Percentiles rank a stretch among this genome's conserved stretches.
Conservation (phyloP, 1,284 basidiomycete species). For the Ceratobasidium sp. region DNA sequence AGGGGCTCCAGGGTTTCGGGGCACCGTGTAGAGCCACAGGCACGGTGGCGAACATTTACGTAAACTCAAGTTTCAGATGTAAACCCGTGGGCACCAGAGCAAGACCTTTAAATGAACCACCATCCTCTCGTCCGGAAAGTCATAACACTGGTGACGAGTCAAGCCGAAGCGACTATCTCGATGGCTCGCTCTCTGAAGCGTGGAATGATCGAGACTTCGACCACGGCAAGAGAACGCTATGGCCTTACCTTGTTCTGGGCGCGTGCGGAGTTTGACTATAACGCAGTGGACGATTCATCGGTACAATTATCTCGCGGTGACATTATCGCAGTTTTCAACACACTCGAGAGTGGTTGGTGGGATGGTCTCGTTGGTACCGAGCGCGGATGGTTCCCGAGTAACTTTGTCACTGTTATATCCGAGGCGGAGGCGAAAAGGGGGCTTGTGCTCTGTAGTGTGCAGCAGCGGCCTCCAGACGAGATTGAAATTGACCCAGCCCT, state of each 20-base stretch:
- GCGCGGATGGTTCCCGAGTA: slow-evolving; percentile 26
- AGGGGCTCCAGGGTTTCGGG: no score
- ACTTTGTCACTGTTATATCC: not conserved
- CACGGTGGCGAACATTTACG: no score
- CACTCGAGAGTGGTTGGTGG: slow-evolving; percentile 29
- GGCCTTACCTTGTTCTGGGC: slow-evolving; percentile 54
- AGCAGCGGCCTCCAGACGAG: no score
- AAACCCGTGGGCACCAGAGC: no score
- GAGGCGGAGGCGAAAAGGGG: slow-evolving; percentile 73
- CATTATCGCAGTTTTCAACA: slow-evolving; percentile 1
- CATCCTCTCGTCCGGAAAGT: no score
- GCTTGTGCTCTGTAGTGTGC: slow-evolving; percentile 58
- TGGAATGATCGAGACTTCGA: not conserved
- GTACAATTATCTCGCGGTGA: slow-evolving; percentile 55
- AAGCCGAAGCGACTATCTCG: no score
- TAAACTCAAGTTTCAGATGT: no score
- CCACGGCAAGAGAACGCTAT: slow-evolving; percentile 49
- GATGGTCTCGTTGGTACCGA: slow-evolving; percentile 1
- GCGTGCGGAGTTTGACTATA: slow-evolving; percentile 51
- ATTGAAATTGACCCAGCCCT: slow-evolving; percentile 61
- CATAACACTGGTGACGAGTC: no score
- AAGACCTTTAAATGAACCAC: no score
- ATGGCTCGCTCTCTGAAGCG: no score
- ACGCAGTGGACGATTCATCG: slow-evolving; percentile 56
- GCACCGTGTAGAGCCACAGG: no score